Base-by-base conservation (phyloP, 2,329 filamentous ascomycete genomes). In the Sphaerulina musiva region DNA sequence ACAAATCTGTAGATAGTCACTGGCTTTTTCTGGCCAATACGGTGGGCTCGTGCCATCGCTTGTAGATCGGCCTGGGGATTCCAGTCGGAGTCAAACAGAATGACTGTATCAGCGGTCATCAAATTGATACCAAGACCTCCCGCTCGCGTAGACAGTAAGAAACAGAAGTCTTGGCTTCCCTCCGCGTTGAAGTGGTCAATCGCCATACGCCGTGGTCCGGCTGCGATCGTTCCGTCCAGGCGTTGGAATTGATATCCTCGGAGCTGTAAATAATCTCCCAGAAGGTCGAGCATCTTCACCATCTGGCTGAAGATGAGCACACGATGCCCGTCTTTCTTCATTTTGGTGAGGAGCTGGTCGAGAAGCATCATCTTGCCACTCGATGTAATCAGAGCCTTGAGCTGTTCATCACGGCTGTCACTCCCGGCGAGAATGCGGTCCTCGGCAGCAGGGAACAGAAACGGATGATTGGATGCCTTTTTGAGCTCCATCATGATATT, bases 401-500 rank as follows among this genome's bases (percentile, higher is more conserved):
- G 81, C 59, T 90, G 83, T 68, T 97, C 93, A 66, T 97, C 92
- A 31, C 91, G 86, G 17, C 87, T 84, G 50, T 81, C 80, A 65
- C 86, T 90, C 11, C 88, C 89, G 36, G 63, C 68, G 48, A 97
- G 73, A 10, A 97, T 88, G 62, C 87, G 88, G 54, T 95, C 88
- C 69, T 98, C 93, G 2, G 90, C 92, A 59, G 90, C 91, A 2
- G 88, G 86, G 64, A 98, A 97, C 85, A 98, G 95, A 74, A 96
- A 95, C 1, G 93, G 92, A 68, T 98, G 93, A 66, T 98, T 98
- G 74, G 92, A 97, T 69, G 93, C 90, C 73, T 98, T 98, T 77
- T 98, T 98, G 66, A 98, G 73, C 71, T 98, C 93, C 93, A 98
- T 98, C 83, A 98, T 96, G 69, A 98, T 93, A 72, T 98, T 98